phyloP scores from a whole-genome alignment of 2,329 filamentous ascomycete species.

The Paecilomyces dactylethromorphus region DNA sequence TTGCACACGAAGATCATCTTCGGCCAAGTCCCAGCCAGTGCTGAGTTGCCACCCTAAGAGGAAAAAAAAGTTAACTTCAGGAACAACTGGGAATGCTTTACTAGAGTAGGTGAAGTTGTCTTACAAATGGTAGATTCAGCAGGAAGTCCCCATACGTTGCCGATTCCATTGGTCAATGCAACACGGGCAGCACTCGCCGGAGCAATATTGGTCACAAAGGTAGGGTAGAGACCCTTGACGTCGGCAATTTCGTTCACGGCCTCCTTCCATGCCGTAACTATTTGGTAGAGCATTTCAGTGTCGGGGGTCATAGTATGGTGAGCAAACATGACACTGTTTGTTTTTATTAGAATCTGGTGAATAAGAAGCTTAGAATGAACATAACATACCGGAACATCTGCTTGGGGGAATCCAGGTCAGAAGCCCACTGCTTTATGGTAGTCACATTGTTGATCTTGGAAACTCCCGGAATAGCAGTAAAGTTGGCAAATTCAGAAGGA shows the following conservation, averaged over 20 bases:
- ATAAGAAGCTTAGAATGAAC: no score
- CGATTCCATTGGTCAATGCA: conserved; percentile 29
- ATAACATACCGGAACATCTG: conserved; percentile 28
- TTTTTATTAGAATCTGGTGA: no score
- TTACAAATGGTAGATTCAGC: no score
- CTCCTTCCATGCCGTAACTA: conserved; percentile 29
- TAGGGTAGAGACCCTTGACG: conserved; percentile 31
- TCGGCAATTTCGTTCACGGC: conserved; percentile 27
- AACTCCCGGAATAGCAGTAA: conserved; percentile 20
- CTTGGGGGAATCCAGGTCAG: conserved; percentile 20
- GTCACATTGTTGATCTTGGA: conserved; percentile 21
- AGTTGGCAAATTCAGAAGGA: conserved; percentile 26
- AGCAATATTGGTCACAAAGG: conserved; percentile 28
- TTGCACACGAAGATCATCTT: conserved; percentile 31
- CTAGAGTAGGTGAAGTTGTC: no score
- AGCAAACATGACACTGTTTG: conserved; percentile 28
- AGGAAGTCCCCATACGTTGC: conserved; percentile 32
- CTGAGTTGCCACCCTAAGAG: conserved; percentile 32
- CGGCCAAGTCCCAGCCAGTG: conserved; percentile 29
- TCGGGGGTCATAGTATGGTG: conserved; percentile 33
- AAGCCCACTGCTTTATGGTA: conserved; percentile 19
- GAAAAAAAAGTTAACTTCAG: no score
- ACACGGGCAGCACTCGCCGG: conserved; percentile 20
- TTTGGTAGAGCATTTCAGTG: conserved; percentile 19
- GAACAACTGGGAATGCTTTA: no score